These are phyloP conservation scores for Pseudonitzschia multiseries DNA, from an alignment of 108 stramenopile species.

Conservation along the genomic window DNA sequence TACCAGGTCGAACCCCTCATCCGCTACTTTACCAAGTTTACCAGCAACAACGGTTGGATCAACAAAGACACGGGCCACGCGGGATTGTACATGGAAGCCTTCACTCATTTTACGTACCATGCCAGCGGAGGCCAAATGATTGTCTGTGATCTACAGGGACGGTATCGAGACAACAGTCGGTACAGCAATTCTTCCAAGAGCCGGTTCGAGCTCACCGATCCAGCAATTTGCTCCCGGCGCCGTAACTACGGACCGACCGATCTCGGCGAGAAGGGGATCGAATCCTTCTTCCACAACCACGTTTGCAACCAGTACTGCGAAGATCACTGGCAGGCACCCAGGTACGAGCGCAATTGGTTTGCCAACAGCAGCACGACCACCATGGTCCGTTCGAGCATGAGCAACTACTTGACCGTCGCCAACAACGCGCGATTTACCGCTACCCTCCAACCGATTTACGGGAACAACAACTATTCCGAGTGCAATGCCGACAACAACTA, in stretches of 20 bases:
- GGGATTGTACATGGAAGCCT: constrained; percentile 58
- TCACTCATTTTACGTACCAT: constrained; percentile 64
- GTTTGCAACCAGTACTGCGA: constrained; percentile 55
- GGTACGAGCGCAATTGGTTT: no score
- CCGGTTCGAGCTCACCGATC: constrained; percentile 62
- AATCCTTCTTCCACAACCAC: constrained; percentile 64
- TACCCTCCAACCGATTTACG: no score
- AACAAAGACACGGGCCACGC: constrained; percentile 22
- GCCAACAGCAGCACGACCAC: background rate
- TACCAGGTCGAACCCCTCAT: constrained; percentile 47
- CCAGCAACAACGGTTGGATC: constrained; percentile 64
- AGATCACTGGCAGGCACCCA: constrained; percentile 30
- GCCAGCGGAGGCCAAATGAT: constrained; percentile 55
- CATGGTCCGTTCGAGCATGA: no score
- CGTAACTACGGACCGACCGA: constrained; percentile 55
- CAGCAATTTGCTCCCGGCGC: constrained; percentile 48
- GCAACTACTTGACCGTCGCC: no score
- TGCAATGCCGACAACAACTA: no score
- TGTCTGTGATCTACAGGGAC: constrained; percentile 74
- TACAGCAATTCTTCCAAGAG: constrained; percentile 10
- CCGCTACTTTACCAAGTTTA: constrained; percentile 58
- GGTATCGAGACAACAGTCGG: constrained; percentile 25
- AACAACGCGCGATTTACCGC: no score
- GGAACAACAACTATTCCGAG: no score
- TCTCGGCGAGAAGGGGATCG: constrained; percentile 63